Percentiles rank a stretch among this genome's conserved stretches.
These are phyloP conservation scores for Starmera pachycereana DNA, from an alignment of 805 yeast genomes.

Conservation along the genomic window DNA sequence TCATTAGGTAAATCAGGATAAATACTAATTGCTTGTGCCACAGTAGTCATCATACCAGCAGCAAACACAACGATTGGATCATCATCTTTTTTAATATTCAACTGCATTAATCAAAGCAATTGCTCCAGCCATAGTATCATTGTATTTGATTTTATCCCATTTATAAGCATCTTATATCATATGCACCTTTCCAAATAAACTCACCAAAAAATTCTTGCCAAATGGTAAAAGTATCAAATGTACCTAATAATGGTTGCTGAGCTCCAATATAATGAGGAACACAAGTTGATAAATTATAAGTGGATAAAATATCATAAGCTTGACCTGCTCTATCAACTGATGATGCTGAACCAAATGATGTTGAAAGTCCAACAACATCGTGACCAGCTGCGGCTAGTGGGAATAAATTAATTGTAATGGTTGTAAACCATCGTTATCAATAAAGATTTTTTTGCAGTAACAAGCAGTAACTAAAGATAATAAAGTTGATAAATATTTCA, in stretches of 20 bases:
- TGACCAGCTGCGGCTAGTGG: conserved; percentile 29
- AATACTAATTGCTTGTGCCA: conserved; percentile 32
- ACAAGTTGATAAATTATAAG: conserved; percentile 26
- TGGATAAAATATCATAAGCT: conserved; percentile 20
- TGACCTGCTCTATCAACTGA: conserved; percentile 29
- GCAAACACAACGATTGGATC: conserved; percentile 28
- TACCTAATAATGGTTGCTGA: conserved; percentile 26
- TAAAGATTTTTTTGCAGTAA: conserved; percentile 25
- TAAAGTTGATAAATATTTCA: conserved; percentile 8
- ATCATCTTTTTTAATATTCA: conserved; percentile 23
- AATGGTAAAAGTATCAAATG: conserved; percentile 27
- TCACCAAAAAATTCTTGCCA: conserved; percentile 30
- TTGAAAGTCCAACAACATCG: conserved; percentile 30
- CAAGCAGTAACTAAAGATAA: conserved; percentile 7
- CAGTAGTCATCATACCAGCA: conserved; percentile 33
- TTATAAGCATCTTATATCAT: conserved; percentile 22
- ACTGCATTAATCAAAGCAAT: conserved; percentile 31
- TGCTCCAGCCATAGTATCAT: conserved; percentile 25
- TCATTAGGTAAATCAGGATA: conserved; percentile 30
- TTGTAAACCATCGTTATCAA: conserved; percentile 33
- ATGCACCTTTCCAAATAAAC: conserved; percentile 33
- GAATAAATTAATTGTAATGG: conserved; percentile 25
- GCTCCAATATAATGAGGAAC: conserved; percentile 30
- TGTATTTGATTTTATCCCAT: conserved; percentile 23
- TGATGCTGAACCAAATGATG: conserved; percentile 29